A percentile compares a stretch with the other conserved stretches of the same genome.
These are phyloP conservation scores for Galerina sulciceps DNA, from an alignment of 768 basidiomycete genomes.

Conservation along the genomic window DNA sequence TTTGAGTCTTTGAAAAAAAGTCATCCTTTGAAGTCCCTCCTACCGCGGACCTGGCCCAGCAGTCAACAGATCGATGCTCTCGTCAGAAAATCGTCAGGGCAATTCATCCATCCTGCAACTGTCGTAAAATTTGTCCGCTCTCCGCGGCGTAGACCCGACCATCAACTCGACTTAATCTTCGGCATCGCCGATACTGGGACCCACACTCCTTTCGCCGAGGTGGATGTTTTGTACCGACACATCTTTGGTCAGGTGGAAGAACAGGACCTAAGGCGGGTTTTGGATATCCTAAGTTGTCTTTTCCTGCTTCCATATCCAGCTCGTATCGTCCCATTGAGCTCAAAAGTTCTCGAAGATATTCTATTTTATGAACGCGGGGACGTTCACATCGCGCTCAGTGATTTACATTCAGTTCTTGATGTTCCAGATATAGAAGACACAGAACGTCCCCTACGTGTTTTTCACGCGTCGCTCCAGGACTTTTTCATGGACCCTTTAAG, in stretches of 20 bases:
- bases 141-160: not conserved
- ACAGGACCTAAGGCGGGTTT: no score
- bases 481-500: not conserved
- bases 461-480: conserved; percentile 2
- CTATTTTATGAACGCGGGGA: not conserved
- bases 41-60: conserved; percentile 1
- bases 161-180: conserved; percentile 1
- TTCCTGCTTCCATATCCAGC: not conserved
- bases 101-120: conserved; percentile 14
- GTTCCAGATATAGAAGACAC: not conserved
- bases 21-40: not conserved
- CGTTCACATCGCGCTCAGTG: not conserved
- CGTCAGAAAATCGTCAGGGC: conserved; percentile 11
- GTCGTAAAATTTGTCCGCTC: conserved; percentile 4
- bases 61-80: not conserved
- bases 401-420: conserved; percentile 1
- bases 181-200: not conserved
- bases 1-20: conserved; percentile 1
- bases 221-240: no score
- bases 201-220: no score
- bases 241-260: no score
- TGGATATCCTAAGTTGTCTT: not conserved
- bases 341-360: not conserved
- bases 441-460: not conserved
- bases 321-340: not conserved